Evolutionary conservation across 2,329 filamentous ascomycete species (phyloP).

Genomic region (Colletotrichum sp.): DNA sequence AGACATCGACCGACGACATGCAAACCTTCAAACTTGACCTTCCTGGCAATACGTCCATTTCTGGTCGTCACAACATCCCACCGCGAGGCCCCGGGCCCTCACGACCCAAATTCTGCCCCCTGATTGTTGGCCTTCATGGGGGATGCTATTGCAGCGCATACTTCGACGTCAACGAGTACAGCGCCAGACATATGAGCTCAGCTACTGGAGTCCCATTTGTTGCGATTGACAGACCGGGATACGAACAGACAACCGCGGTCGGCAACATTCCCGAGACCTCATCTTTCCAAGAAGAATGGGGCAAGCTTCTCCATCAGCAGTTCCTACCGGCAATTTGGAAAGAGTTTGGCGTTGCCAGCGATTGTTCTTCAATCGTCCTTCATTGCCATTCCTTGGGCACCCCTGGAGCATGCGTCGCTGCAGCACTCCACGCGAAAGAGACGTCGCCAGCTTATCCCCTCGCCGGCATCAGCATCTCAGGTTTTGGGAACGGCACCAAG

Average conservation of each 20-base stretch:
- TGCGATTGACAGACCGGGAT: slow-evolving; percentile 26
- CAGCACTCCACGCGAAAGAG: slow-evolving; percentile 13
- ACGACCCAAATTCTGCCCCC: neutral
- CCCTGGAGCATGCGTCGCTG: slow-evolving; percentile 21
- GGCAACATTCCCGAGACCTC: slow-evolving; percentile 2
- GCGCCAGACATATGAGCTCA: slow-evolving; percentile 13
- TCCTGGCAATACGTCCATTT: neutral
- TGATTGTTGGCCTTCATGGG: slow-evolving; percentile 26
- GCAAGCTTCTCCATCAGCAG: slow-evolving; percentile 11
- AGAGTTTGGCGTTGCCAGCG: slow-evolving; percentile 15
- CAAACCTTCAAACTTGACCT: neutral
- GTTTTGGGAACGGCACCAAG: slow-evolving; percentile 21
- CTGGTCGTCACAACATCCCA: neutral
- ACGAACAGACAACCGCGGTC: slow-evolving; percentile 18
- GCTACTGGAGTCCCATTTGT: slow-evolving; percentile 24
- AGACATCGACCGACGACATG: neutral
- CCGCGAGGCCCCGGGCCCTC: neutral
- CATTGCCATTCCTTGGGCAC: slow-evolving; percentile 25
- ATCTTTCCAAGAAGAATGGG: slow-evolving; percentile 13
- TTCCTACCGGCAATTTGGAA: slow-evolving; percentile 24
- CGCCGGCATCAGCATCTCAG: slow-evolving; percentile 24
- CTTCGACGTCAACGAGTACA: slow-evolving; percentile 24
- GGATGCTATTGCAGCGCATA: slow-evolving; percentile 22
- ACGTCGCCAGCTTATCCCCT: slow-evolving; percentile 20
- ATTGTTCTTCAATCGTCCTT: slow-evolving; percentile 23